Percentiles rank a stretch among this genome's conserved stretches.
Conservation (phyloP, 148 eudicot species). For the Rhododendron henanense region DNA sequence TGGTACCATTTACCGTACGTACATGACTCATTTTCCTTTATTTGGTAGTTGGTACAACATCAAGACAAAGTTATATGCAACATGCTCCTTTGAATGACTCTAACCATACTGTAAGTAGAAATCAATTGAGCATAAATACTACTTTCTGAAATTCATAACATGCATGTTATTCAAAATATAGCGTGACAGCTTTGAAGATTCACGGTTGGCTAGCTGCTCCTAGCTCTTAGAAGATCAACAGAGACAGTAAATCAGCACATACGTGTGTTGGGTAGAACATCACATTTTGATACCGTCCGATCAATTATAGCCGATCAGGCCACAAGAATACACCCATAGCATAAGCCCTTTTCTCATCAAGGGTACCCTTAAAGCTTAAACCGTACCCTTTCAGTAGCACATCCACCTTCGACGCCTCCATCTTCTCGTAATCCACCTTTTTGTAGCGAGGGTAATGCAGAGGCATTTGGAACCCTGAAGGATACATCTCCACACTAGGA, state of each 20-base stretch:
- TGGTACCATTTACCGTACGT: background rate
- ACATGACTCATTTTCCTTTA: background rate
- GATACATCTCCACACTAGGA: background rate
- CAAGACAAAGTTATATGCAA: background rate
- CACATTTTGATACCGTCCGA: background rate
- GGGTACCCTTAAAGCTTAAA: slow-evolving; percentile 1
- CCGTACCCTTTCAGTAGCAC: slow-evolving; percentile 17
- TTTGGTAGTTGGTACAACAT: background rate
- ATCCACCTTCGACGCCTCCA: slow-evolving; percentile 27
- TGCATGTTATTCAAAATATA: background rate
- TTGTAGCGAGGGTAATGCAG: slow-evolving; percentile 29
- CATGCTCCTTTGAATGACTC: background rate
- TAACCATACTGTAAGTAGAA: background rate
- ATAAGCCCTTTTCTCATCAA: slow-evolving; percentile 23
- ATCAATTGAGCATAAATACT: background rate
- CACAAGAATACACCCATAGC: slow-evolving; percentile 31
- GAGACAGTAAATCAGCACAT: background rate
- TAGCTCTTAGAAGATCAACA: too few relatives aligned
- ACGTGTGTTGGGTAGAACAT: background rate
- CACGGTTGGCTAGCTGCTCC: background rate
- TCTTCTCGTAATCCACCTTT: slow-evolving; percentile 21
- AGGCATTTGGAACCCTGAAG: slow-evolving; percentile 25
- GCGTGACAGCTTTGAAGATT: background rate
- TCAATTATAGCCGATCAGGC: slow-evolving; percentile 1
- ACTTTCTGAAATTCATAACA: background rate